phyloP scores from a whole-genome alignment of 106 monocot species.

The Platanthera guangdongensis region DNA sequence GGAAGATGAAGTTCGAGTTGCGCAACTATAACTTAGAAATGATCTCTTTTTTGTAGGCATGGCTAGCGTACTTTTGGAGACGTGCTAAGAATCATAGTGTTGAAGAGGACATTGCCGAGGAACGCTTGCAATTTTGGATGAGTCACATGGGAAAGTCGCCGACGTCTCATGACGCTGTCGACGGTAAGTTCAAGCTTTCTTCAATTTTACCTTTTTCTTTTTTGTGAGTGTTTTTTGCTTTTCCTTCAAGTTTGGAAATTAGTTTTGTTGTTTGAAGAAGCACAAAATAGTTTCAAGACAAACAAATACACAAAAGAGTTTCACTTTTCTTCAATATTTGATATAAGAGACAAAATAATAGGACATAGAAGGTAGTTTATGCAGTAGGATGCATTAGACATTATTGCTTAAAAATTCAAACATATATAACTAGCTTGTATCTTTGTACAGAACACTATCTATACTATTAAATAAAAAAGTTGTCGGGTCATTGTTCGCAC shows the following conservation, averaged over 20 bases:
- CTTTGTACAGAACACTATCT: no score
- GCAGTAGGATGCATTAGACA: no score
- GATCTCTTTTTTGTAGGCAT: constrained; percentile 37
- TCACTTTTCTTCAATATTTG: neutral
- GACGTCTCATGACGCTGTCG: constrained; percentile 83
- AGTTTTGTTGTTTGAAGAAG: neutral
- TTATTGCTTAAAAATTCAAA: no score
- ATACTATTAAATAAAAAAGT: no score
- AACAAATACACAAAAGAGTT: neutral
- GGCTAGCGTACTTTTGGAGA: constrained; percentile 86
- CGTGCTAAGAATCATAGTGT: constrained; percentile 60
- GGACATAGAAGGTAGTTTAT: no score
- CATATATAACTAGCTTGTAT: no score
- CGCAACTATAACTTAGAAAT: neutral
- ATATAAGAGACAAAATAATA: neutral
- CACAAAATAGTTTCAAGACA: neutral
- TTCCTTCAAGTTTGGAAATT: neutral
- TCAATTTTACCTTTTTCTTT: neutral
- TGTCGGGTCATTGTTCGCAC: no score
- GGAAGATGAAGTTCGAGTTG: no score
- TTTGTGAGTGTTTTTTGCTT: neutral
- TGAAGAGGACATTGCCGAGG: constrained; percentile 83
- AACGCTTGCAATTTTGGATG: constrained; percentile 59
- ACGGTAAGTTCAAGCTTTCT: constrained; percentile 40
- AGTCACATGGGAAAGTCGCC: constrained; percentile 33